Conservation (phyloP, 148 eudicot species). For the Rheum nobile region DNA sequence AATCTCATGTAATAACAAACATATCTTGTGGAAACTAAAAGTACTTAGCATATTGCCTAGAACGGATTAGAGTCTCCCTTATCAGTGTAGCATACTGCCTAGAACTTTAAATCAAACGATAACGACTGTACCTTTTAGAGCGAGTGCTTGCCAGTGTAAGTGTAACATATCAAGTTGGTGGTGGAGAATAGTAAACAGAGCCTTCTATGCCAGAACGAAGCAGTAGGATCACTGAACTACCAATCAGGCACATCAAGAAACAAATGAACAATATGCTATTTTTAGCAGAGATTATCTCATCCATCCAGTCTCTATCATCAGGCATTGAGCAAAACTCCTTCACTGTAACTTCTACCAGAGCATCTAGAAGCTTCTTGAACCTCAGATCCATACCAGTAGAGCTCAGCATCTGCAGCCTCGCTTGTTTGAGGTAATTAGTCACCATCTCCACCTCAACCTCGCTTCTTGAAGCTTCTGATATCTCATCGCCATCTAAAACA, state of each 20-base stretch:
- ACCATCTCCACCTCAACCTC: conserved; percentile 30
- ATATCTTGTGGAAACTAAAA: neutral
- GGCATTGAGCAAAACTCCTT: conserved; percentile 29
- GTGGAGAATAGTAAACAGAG: neutral
- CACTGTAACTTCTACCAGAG: conserved; percentile 27
- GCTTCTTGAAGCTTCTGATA: neutral
- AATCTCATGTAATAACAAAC: neutral
- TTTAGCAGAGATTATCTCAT: conserved; percentile 20
- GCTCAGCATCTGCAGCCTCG: conserved; percentile 21
- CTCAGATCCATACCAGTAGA: conserved; percentile 23
- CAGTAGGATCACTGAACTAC: neutral
- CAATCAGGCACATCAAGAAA: conserved; percentile 19
- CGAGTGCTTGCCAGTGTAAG: neutral
- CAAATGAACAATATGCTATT: conserved; percentile 14
- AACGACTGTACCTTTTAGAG: neutral
- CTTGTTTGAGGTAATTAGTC: conserved; percentile 37
- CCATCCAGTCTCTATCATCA: conserved; percentile 26
- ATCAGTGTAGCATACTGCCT: neutral
- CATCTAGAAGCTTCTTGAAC: conserved; percentile 39
- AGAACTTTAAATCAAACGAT: neutral
- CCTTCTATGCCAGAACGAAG: neutral
- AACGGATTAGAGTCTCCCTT: neutral
- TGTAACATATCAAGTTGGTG: conserved; percentile 1
- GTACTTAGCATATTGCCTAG: neutral
- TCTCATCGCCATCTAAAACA: neutral